Evolutionary conservation across 352 stramenopile species (phyloP).

Genomic region (Globisporangium cystogenes): DNA sequence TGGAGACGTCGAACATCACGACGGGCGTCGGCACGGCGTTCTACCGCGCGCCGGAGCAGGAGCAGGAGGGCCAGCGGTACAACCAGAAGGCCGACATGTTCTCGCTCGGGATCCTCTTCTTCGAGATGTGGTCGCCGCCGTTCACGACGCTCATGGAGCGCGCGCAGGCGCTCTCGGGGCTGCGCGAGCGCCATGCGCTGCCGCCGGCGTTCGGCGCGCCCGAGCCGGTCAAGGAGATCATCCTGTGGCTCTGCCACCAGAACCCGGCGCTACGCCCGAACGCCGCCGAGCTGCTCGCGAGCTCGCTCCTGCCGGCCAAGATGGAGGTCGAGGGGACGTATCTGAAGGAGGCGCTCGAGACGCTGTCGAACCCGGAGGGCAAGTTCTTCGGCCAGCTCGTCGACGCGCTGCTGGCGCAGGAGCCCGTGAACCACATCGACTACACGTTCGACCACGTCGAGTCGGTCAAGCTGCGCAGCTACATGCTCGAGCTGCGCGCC

Average conservation of each 20-base stretch:
- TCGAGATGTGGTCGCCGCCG: constrained; percentile 93
- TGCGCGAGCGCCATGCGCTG: constrained; percentile 74
- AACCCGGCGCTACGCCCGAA: constrained; percentile 67
- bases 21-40: constrained; percentile 93
- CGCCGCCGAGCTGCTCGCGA: constrained; percentile 64
- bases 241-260: constrained; percentile 81
- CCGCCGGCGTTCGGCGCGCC: constrained; percentile 40
- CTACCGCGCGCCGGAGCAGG: constrained; percentile 94
- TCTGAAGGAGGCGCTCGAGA: constrained; percentile 78
- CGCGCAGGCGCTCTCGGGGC: constrained; percentile 59
- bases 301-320: constrained; percentile 64
- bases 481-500: constrained; percentile 56
- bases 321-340: constrained; percentile 85
- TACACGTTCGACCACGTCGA: constrained; percentile 86
- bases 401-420: constrained; percentile 66
- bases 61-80: constrained; percentile 80
- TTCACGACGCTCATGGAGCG: constrained; percentile 91
- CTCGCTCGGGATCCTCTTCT: constrained; percentile 93
- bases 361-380: constrained; percentile 82
- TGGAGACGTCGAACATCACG: constrained; percentile 81
- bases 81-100: constrained; percentile 95
- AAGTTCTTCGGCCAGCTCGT: constrained; percentile 88
- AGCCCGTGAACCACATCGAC: constrained; percentile 74
- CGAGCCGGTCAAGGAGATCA: constrained; percentile 86
- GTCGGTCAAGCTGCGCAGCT: constrained; percentile 69